Conservation (phyloP, 306 rosid species). For the Argentina anserina region DNA sequence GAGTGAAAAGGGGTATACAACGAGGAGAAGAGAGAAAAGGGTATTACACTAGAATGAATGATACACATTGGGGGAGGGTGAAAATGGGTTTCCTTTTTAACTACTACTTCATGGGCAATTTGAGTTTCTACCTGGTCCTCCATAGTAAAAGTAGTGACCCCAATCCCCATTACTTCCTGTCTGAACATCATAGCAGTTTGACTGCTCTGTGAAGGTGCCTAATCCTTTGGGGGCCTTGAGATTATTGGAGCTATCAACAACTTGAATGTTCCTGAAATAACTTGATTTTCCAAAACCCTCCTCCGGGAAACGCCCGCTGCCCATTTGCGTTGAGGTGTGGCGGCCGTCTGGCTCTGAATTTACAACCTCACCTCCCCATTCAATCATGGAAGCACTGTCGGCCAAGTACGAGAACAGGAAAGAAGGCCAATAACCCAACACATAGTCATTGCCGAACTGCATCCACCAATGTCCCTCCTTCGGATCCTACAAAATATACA, state of each 20-base stretch:
- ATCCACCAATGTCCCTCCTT: constrained; percentile 99
- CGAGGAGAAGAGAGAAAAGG: constrained; percentile 27
- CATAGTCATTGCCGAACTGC: constrained; percentile 86
- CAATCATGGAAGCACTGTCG: constrained; percentile 95
- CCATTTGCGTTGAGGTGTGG: constrained; percentile 96
- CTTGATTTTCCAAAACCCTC: constrained; percentile 93
- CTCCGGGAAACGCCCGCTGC: constrained; percentile 90
- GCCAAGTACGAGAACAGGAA: constrained; percentile 90
- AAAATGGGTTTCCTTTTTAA: background rate
- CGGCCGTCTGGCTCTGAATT: constrained; percentile 75
- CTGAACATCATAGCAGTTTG: constrained; percentile 96
- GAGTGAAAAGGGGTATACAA: constrained; percentile 34
- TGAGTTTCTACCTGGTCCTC: constrained; percentile 91
- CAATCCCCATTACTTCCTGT: constrained; percentile 88
- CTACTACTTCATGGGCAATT: constrained; percentile 53
- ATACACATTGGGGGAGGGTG: constrained; percentile 36
- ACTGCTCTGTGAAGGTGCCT: constrained; percentile 85
- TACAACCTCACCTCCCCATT: constrained; percentile 99
- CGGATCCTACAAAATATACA: constrained; percentile 59
- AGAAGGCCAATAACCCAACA: constrained; percentile 95
- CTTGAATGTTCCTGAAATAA: constrained; percentile 87
- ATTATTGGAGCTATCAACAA: constrained; percentile 87
- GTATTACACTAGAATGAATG: constrained; percentile 43
- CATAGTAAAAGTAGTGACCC: constrained; percentile 98
- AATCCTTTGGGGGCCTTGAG: constrained; percentile 82